Evolutionary conservation across 108 stramenopile genomes (phyloP), one percentile per base, ranked within the genome.

Genomic region (Bacterosira constricta): DNA sequence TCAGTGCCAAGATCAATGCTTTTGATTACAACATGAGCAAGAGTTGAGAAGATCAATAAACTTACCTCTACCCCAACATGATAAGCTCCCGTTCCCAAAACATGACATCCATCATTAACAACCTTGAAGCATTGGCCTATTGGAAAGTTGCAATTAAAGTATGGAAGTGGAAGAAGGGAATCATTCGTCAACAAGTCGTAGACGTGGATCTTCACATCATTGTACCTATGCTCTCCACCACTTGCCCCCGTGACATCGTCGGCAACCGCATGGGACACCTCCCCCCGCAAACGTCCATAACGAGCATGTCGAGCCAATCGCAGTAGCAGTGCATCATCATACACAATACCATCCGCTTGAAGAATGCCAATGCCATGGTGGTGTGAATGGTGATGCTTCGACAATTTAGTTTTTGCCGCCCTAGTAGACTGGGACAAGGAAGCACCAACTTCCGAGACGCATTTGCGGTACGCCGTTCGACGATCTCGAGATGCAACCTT

Each of bases 1-100:
- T 42, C 15, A 42, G 41, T n/a, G n/a, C n/a, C n/a, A n/a, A n/a
- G n/a, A 2, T 38, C 38, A 18, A 59, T 21, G 38, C 10, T 29
- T 13, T 2, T 5, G 13, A 54, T 31, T 17, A 15, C 3, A 17
- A 27, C 29, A 27, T 6, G 18, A 18, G 2, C 11, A n/a, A n/a
- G n/a, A n/a, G n/a, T n/a, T n/a, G n/a, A n/a, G 12, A 32, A 54
- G n/a, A 26, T n/a, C 41, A 36, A 42, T 6, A 30, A 7, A 36
- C 78, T 63, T 52, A 89, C 84, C 74, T 93, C 92, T 29, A 93
- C 69, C 12, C 92, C 92, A 46, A 87, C 88, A 69, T 93, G 92
- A 53, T 93, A 93, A 18, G 85, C 89, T 32, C 92, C 92, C 9
- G 92, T 93, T 32, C 92, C 92, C 17, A 93, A 42, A 17, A 78